Base-by-base conservation (phyloP, 2,329 filamentous ascomycete genomes). In the Huntiella savannae region DNA sequence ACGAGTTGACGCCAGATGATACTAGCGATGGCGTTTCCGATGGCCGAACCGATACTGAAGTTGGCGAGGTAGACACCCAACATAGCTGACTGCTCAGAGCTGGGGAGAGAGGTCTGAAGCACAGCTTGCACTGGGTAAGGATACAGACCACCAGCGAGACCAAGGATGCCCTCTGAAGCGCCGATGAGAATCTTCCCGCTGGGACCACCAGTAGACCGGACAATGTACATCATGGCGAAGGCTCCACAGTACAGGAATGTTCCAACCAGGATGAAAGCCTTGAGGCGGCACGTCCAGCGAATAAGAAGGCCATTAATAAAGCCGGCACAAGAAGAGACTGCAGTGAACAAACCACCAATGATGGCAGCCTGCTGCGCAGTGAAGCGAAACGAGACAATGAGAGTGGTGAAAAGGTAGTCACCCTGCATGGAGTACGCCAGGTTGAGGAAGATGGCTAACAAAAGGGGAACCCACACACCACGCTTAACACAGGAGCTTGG, bases 101-200 rank as follows among this genome's bases (percentile, higher is more conserved):
- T 66, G 51, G 58, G 59, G 44, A 66, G 54, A 16, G 54, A 54
- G 13, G 59, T 55, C 52, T 69, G 66, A 0, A 68, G 56, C 1
- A 63, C 63, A 1, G 66, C 65, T 53, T 67, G 65, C 1, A 64
- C 60, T 2, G 65, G 62, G 54, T 68, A 69, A 0, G 66, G 62
- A 58, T 79, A 79, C 59, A 80, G 62, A 40, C 75, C 76, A 35
- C 75, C 75, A 0, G 72, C 73, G 45, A 79, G 63, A 52, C 76
- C 76, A 1, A 80, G 64, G 4, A 79, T 59, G 5, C 78, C 62
- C 55, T 80, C 72, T 67, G 63, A 17, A 5, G 17, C 17, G 5
- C 17, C 17, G 17, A 17, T 17, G 17, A 17, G 17, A 17, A 17
- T 17, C 47, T 71, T 62, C 49, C 60, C 63, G 7, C 62, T 57